Evolutionary conservation across 495 filamentous ascomycete genomes (phyloP).

Genomic region (Melanomma pulvis-pyrius): DNA sequence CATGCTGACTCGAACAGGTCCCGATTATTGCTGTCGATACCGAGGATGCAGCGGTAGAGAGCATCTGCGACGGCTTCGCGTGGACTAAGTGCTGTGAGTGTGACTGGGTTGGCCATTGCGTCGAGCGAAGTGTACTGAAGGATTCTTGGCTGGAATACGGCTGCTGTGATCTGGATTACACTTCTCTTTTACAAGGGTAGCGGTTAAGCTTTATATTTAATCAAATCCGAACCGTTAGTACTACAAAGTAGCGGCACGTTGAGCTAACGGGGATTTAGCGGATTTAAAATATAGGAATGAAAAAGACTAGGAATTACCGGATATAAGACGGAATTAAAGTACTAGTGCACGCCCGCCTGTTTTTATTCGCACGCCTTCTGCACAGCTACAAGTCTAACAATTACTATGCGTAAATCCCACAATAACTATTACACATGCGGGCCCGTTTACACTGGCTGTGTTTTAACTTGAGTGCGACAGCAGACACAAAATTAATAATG

Average conservation of each 20-base stretch:
- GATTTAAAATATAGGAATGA: conserved; percentile 11
- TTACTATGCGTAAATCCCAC: conserved; percentile 1
- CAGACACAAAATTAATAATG: too few relatives aligned
- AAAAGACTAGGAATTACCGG: conserved; percentile 2
- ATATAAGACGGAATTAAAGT: conserved; percentile 18
- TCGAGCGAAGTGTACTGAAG: conserved; percentile 16
- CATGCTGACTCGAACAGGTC: conserved; percentile 28
- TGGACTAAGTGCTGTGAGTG: conserved; percentile 24
- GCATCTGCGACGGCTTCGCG: conserved; percentile 37
- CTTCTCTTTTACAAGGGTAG: conserved; percentile 4
- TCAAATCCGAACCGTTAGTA: conserved; percentile 10
- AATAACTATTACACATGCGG: too few relatives aligned
- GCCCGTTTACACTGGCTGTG: too few relatives aligned
- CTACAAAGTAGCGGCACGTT: neutral
- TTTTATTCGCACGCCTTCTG: conserved; percentile 4
- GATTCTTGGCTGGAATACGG: conserved; percentile 16
- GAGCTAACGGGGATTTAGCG: conserved; percentile 17
- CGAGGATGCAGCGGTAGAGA: conserved; percentile 36
- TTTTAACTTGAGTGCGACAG: too few relatives aligned
- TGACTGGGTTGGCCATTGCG: conserved; percentile 21
- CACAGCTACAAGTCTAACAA: conserved; percentile 5
- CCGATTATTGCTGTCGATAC: conserved; percentile 31
- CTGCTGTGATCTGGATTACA: conserved; percentile 15
- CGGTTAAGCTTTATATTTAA: conserved; percentile 21
- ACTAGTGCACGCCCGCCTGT: neutral